phyloP scores from a whole-genome alignment of 148 eudicot species.

The Vaccinium darrowii region DNA sequence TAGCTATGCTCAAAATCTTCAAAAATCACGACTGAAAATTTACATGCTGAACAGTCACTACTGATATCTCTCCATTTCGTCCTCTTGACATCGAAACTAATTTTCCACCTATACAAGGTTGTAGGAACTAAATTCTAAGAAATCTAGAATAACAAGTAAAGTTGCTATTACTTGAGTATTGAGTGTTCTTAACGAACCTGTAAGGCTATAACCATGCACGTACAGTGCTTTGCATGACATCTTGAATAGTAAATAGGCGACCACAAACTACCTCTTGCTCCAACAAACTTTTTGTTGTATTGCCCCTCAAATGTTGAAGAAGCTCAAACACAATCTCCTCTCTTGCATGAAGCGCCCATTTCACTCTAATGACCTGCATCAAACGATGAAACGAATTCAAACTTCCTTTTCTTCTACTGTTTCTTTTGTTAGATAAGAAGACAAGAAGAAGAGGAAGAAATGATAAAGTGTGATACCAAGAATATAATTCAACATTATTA shows the following conservation, averaged over 20 bases:
- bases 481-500: not conserved
- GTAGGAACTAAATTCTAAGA: not conserved
- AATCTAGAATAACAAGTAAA: not conserved
- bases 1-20: not conserved
- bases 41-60: not conserved
- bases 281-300: conserved; percentile 50
- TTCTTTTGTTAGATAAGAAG: not conserved
- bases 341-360: conserved; percentile 97
- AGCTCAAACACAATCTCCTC: conserved; percentile 96
- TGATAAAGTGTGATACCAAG: not conserved
- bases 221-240: conserved; percentile 88
- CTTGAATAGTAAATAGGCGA: conserved; percentile 93
- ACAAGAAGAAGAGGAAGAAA: conserved; percentile 1
- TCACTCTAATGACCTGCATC: conserved; percentile 83
- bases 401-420: not conserved
- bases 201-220: conserved; percentile 66
- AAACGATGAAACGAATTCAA: not conserved
- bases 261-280: conserved; percentile 99
- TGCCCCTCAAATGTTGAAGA: conserved; percentile 79
- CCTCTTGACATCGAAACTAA: not conserved
- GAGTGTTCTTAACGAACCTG: conserved; percentile 51
- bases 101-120: not conserved
- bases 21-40: not conserved
- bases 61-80: not conserved
- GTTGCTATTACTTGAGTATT: not conserved